Conservation (phyloP, 768 basidiomycete genomes). For the Hericium coralloides region DNA sequence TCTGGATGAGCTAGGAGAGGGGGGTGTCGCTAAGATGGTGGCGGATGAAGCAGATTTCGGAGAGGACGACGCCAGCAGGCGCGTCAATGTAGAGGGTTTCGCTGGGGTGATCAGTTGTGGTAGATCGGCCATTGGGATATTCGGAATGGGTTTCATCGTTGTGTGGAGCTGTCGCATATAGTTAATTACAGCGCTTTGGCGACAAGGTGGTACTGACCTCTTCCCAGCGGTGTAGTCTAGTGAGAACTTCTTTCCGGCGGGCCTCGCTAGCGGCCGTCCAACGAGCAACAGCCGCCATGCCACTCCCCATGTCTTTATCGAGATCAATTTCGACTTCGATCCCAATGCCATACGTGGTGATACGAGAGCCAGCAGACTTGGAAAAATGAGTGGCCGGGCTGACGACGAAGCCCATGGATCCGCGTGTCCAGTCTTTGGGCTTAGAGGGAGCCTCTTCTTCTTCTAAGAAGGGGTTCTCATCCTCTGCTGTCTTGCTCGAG, state of each 20-base stretch:
- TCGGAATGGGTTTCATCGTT: conserved; percentile 34
- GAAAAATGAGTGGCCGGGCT: conserved; percentile 65
- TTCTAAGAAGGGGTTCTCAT: conserved; percentile 22
- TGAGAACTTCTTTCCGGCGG: conserved; percentile 47
- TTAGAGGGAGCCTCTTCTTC: conserved; percentile 18
- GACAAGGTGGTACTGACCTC: conserved; percentile 34
- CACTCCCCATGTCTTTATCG: conserved; percentile 68
- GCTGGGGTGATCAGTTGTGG: conserved; percentile 43
- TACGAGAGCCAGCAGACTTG: conserved; percentile 54
- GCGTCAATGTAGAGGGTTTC: conserved; percentile 63
- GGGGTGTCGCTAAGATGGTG: conserved; percentile 22
- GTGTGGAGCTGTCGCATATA: conserved; percentile 40
- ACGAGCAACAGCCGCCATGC: conserved; percentile 85
- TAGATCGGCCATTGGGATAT: conserved; percentile 56
- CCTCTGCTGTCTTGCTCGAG: conserved; percentile 4
- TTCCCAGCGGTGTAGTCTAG: conserved; percentile 57
- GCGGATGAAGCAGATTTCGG: conserved; percentile 40
- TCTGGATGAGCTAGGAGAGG: conserved; percentile 21
- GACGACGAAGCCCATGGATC: conserved; percentile 71
- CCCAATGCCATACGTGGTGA: conserved; percentile 78
- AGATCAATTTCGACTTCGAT: conserved; percentile 84
- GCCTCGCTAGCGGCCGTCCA: conserved; percentile 69
- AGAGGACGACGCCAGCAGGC: conserved; percentile 62
- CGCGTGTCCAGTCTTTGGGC: conserved; percentile 66
- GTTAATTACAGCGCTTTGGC: neutral